Evolutionary conservation across 345 rosid species (phyloP).

Genomic region (Eucalyptus marginata): DNA sequence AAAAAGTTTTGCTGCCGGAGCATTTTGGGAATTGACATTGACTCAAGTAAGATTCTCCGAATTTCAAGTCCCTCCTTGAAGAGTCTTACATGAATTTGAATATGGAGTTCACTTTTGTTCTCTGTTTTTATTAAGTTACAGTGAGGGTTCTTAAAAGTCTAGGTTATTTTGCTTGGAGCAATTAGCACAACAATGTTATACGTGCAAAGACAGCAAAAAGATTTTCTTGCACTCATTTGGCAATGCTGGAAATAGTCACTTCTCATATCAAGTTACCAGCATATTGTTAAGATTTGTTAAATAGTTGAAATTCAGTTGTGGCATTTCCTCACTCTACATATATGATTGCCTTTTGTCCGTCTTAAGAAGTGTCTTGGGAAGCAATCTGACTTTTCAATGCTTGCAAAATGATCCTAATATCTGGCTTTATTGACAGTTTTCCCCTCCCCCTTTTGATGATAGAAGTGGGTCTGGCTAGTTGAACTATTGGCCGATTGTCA

Average conservation of each 20-base stretch:
- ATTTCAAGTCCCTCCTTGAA: neutral
- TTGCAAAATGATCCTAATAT: neutral
- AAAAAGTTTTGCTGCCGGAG: conserved; percentile 62
- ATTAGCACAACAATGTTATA: neutral
- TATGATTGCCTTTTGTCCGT: neutral
- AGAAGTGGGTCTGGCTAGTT: neutral
- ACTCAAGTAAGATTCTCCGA: conserved; percentile 47
- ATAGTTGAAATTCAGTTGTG: neutral
- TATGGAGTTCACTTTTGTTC: neutral
- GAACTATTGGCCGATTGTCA: neutral
- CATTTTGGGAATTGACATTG: conserved; percentile 87
- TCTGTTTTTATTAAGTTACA: neutral
- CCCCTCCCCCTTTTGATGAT: neutral
- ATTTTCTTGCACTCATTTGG: neutral
- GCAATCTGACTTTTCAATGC: neutral
- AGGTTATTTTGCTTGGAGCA: neutral
- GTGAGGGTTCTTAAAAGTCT: neutral
- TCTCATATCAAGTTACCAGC: neutral
- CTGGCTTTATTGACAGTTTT: neutral
- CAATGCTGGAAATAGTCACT: neutral
- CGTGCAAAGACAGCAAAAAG: neutral
- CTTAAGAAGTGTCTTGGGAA: neutral
- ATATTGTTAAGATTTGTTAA: neutral
- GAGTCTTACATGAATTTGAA: neutral
- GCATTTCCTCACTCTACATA: neutral